Base-by-base conservation (phyloP, 2,329 filamentous ascomycete species). In the Chaetomium sp. region DNA sequence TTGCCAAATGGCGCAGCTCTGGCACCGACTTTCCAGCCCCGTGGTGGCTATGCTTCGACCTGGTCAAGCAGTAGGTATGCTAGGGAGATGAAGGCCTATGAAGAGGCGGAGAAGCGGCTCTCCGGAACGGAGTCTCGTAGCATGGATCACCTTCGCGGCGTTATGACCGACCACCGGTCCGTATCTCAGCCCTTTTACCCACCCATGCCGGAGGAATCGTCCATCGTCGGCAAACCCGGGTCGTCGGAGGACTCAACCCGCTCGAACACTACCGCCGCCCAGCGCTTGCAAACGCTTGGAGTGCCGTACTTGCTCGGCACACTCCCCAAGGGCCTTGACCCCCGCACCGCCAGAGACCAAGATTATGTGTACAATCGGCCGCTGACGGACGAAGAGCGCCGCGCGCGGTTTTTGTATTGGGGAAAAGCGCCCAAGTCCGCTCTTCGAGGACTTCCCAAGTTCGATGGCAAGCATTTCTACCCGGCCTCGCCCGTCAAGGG, bases 381-480 rank as follows among this genome's bases (percentile, higher is more conserved):
- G n/a, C 69, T 86, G 36, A 85, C 77, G 0, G 73, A 78, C 2
- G 81, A 82, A 49, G 83, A 86, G 64, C 69, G 78, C 46, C 77
- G 78, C 53, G 80, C 83, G 59, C 78, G 82, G 45, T 76, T 79
- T 59, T 69, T 84, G 59, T 85, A 83, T 65, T 86, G 81, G 80
- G 81, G 79, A 8, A 77, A 79, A 44, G 76, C 78, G 12, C 76
- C 81, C 43, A 73, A 70, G 35, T 74, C 76, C 60, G 72, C 74
- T 10, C 72, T 77, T 49, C 74, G 71, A 37, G 79, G 80, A 2
- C 70, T 85, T 42, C 82, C 82, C 37, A 85, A 82, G 66, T 86
- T 82, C 62, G 82, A 86, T 61, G 82, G 83, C 32, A 84, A 82
- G 65, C 76, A 85, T 65, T 85, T 85, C 61, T 85, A 84, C 59